phyloP scores from a whole-genome alignment of 768 basidiomycete genomes.

The Termitomyces sp. region DNA sequence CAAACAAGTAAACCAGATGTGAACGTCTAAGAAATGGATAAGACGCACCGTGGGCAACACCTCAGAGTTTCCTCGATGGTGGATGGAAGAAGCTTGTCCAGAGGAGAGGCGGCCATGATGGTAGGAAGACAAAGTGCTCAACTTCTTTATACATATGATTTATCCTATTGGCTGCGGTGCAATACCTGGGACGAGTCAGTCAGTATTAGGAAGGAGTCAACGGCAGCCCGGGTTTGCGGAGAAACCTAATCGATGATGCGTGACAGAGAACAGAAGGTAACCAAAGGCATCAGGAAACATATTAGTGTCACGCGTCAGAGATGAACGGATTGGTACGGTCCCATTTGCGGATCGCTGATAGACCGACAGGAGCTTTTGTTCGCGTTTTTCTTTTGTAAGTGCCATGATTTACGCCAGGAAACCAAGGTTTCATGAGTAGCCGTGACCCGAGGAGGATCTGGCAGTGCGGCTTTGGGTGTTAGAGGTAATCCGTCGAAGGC shows the following conservation, averaged over 20 bases:
- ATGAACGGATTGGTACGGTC: too few relatives aligned
- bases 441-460: too few relatives aligned
- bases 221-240: neutral
- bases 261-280: neutral
- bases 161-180: neutral
- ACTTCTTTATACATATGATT: neutral
- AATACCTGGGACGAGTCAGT: neutral
- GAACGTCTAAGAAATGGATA: neutral
- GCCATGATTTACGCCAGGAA: too few relatives aligned
- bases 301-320: too few relatives aligned
- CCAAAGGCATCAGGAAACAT: too few relatives aligned
- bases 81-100: neutral
- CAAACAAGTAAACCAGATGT: neutral
- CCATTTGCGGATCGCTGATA: too few relatives aligned
- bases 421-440: too few relatives aligned
- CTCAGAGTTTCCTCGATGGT: neutral
- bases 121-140: neutral
- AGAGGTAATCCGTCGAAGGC: too few relatives aligned
- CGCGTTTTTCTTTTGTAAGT: too few relatives aligned
- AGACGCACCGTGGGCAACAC: neutral
- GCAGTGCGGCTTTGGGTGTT: too few relatives aligned
- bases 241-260: neutral
- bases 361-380: too few relatives aligned
- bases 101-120: neutral
- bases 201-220: neutral